Conservation (phyloP, 345 rosid species). For the Raphanus raphanistrum region DNA sequence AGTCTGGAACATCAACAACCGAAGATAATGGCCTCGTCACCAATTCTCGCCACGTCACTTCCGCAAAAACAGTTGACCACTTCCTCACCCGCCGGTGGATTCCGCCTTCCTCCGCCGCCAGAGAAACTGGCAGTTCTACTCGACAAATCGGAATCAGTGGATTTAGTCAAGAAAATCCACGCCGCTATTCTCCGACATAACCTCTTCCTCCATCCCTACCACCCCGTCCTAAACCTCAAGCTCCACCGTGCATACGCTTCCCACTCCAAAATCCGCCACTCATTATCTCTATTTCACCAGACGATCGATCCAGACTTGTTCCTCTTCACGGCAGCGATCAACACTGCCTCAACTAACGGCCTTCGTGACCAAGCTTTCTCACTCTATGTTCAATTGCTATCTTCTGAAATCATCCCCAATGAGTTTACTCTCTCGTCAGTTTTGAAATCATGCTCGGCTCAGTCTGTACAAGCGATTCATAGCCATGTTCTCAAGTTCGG, state of each 20-base stretch:
- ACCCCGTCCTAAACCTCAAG: conserved; percentile 66
- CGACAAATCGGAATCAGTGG: conserved; percentile 48
- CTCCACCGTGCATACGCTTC: conserved; percentile 86
- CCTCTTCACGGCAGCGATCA: conserved; percentile 64
- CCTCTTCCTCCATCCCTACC: conserved; percentile 39
- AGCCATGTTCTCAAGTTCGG: conserved; percentile 61
- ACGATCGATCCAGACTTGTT: conserved; percentile 53
- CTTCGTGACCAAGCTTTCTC: conserved; percentile 48
- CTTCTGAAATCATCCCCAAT: conserved; percentile 48
- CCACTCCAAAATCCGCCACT: conserved; percentile 47
- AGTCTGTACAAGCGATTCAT: conserved; percentile 50
- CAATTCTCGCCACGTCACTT: conserved; percentile 1
- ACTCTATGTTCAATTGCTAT: conserved; percentile 54
- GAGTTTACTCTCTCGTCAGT: conserved; percentile 74
- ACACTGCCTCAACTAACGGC: conserved; percentile 44
- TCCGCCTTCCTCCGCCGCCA: conserved; percentile 41
- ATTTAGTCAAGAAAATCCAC: conserved; percentile 61
- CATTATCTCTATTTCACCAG: conserved; percentile 55
- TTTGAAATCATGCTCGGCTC: conserved; percentile 57
- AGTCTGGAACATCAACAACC: background rate
- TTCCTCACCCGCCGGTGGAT: background rate
- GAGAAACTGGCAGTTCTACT: conserved; percentile 50
- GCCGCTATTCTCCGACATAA: conserved; percentile 67
- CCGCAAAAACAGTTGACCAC: background rate
- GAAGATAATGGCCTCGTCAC: conserved; percentile 6